phyloP scores from a whole-genome alignment of 2,329 filamentous ascomycete species.

The Neopestalotiopsis sp. region DNA sequence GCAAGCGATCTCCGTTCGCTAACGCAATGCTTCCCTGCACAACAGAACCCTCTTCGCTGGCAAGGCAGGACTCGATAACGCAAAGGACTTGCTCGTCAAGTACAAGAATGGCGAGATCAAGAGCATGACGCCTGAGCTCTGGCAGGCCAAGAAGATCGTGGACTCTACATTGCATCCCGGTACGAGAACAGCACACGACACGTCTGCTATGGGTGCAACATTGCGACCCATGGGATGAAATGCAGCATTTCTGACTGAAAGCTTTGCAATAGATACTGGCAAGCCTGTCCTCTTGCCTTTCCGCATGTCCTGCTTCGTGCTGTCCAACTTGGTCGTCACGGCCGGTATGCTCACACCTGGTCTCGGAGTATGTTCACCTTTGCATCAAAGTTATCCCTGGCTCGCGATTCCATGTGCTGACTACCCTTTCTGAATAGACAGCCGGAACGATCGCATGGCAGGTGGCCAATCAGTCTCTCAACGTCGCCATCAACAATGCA shows the following conservation, averaged over 20 bases:
- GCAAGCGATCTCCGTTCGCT: not conserved
- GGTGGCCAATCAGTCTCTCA: constrained; percentile 94
- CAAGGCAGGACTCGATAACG: constrained; percentile 77
- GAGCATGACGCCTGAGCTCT: constrained; percentile 88
- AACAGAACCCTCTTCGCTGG: constrained; percentile 85
- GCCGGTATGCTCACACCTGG: constrained; percentile 96
- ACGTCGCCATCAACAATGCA: constrained; percentile 96
- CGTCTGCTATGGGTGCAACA: not conserved
- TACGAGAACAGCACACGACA: constrained; percentile 47
- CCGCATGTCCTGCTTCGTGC: constrained; percentile 94
- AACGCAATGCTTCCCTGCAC: not conserved
- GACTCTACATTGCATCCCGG: constrained; percentile 96
- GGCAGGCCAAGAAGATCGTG: constrained; percentile 95
- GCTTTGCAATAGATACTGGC: constrained; percentile 74
- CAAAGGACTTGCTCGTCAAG: constrained; percentile 78
- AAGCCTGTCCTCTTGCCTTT: constrained; percentile 92
- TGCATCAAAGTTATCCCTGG: not conserved
- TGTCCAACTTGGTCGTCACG: constrained; percentile 93
- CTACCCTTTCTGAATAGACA: constrained; percentile 55
- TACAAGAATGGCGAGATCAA: constrained; percentile 86
- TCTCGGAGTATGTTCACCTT: constrained; percentile 64
- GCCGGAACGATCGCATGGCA: constrained; percentile 92
- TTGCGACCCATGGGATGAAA: not conserved
- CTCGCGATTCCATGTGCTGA: constrained; percentile 17
- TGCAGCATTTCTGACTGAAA: constrained; percentile 13